Evolutionary conservation across 768 basidiomycete species (phyloP), one percentile per base, ranked within the genome.

Genomic region (Inosperma sp.): DNA sequence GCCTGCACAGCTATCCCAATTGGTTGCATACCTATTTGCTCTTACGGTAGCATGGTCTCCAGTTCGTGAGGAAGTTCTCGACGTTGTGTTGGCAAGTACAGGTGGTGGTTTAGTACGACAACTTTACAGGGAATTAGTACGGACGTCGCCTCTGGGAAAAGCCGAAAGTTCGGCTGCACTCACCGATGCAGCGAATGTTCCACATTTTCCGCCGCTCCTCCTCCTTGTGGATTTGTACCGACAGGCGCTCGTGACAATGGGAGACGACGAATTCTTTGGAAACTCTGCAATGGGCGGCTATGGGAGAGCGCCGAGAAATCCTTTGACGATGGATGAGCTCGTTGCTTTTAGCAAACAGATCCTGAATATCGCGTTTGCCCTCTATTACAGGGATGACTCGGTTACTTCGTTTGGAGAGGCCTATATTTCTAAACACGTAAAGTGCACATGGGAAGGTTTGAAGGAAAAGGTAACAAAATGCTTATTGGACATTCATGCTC

Each of bases 241-340:
- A 2, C 88, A 94, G 52, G 80, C 84, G 1, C 77, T 98, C 26
- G 73, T 92, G 26, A 93, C 93, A 0, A 89, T 98, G 78, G 90
- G 90, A 1, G 96, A 99, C 59, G 95, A 97, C 67, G 96, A 98
- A 64, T 98, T 98, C 71, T 96, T 96, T 63, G 80, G 82, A 25
- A 45, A 35, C 37, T 34, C 48, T 17, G 49, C 45, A 22, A 50
- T 59, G 16, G 47, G 58, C 9, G 48, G 68, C 3, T n/a, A n/a
- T n/a, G n/a, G n/a, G n/a, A 45, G 60, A 13, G 60, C 69, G 4
- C 63, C 73, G n/a, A 71, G 83, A 16, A 95, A 93, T 55, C 88
- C 93, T 0, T 76, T 98, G 2, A 74, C 76, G 0, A 64, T 94
- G 7, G 91, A 95, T 59, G 96, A 98, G 56, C 75, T 97, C 17